A percentile compares a stretch with the other conserved stretches of the same genome.
These are phyloP conservation scores for Akebia trifoliata DNA, from an alignment of 164 flowering plant species.

Conservation along the genomic window DNA sequence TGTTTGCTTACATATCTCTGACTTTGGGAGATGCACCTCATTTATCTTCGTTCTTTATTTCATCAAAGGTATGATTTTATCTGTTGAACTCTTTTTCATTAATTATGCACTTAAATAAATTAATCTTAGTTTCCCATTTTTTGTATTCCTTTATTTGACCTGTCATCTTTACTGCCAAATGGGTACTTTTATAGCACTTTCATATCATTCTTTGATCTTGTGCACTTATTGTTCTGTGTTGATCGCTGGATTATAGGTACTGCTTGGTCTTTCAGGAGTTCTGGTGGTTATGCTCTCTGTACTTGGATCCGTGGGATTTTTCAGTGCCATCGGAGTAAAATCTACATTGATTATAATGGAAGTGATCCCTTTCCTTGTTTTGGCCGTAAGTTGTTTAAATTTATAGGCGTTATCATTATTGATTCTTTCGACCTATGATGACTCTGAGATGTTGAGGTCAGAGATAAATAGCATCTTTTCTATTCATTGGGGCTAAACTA, in stretches of 20 bases:
- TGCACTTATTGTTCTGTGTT: slow-evolving; percentile 1
- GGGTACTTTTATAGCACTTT: not conserved
- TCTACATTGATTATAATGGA: slow-evolving; percentile 97
- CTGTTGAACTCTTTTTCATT: not conserved
- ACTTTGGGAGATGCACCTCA: slow-evolving; percentile 80
- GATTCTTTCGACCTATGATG: not conserved
- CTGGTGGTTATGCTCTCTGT: slow-evolving; percentile 88
- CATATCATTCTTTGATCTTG: not conserved
- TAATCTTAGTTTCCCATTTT: no score
- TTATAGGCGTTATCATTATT: not conserved
- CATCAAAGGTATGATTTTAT: slow-evolving; percentile 75
- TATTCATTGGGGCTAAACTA: no score
- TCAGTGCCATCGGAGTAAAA: slow-evolving; percentile 94
- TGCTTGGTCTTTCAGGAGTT: slow-evolving; percentile 94
- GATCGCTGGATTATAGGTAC: slow-evolving; percentile 46
- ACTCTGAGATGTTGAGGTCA: not conserved
- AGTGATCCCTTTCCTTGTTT: slow-evolving; percentile 97
- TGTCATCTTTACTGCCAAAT: not conserved
- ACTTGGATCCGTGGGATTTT: slow-evolving; percentile 88
- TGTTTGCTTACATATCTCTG: slow-evolving; percentile 96
- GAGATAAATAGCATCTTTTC: no score
- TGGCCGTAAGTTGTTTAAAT: slow-evolving; percentile 71
- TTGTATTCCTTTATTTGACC: not conserved
- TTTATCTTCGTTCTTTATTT: slow-evolving; percentile 60
- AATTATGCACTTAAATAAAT: not conserved